A percentile compares a stretch with the other conserved stretches of the same genome.
These are phyloP conservation scores for Chrysanthemum seticuspe DNA, from an alignment of 129 eudicot genomes.

Conservation along the genomic window DNA sequence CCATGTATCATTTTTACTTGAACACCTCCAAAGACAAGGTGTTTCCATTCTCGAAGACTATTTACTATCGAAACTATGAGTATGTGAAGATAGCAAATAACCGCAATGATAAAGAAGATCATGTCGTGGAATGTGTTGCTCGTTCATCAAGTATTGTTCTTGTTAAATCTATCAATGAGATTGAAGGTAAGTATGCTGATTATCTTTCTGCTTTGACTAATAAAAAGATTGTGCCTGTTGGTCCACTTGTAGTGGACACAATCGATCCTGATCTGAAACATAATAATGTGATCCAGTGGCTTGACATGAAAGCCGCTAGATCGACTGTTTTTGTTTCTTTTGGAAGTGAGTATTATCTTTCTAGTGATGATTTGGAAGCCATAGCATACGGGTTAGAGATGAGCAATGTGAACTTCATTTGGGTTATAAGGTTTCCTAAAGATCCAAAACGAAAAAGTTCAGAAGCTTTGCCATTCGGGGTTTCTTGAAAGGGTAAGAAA, in stretches of 20 bases:
- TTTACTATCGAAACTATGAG: constrained; percentile 3
- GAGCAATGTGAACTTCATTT: constrained; percentile 26
- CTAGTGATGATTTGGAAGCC: constrained; percentile 1
- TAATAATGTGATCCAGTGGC: constrained; percentile 16
- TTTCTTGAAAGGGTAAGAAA: constrained; percentile 18
- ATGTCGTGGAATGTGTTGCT: constrained; percentile 3
- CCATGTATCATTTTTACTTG: constrained; percentile 2
- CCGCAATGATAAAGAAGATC: not conserved
- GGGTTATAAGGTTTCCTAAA: constrained; percentile 23
- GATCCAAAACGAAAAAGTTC: not conserved
- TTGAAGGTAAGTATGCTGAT: not conserved
- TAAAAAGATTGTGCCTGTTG: constrained; percentile 2
- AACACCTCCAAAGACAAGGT: not conserved
- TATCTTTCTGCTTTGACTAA: not conserved
- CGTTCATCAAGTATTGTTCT: constrained; percentile 2
- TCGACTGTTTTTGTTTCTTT: constrained; percentile 17
- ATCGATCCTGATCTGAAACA: not conserved
- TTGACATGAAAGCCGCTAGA: not conserved
- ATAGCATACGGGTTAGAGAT: constrained; percentile 27
- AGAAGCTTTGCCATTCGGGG: constrained; percentile 17
- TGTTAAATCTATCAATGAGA: not conserved
- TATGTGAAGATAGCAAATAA: not conserved
- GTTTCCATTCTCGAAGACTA: not conserved
- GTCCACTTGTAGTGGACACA: constrained; percentile 3
- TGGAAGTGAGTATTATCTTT: constrained; percentile 18